Percentiles rank a stretch among this genome's conserved stretches.
Evolutionary conservation across 108 stramenopile genomes (phyloP).

Genomic region (Conticribra guillardii): DNA sequence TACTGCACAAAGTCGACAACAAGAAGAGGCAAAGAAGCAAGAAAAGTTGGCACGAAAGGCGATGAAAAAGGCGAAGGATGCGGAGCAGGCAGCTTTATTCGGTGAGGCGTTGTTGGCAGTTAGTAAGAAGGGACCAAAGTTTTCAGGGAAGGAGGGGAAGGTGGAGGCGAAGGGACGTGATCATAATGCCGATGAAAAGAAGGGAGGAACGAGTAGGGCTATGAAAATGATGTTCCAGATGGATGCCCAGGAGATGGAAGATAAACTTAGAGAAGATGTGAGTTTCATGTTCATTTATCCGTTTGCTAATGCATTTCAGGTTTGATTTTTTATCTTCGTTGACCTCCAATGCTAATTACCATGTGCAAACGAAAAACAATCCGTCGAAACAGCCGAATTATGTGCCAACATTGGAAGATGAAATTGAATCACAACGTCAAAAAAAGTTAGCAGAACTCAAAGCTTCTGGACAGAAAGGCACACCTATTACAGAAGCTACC

Average conservation of each 20-base stretch:
- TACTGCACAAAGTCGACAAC: constrained; percentile 60
- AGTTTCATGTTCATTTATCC: constrained; percentile 8
- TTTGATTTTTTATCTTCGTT: no score
- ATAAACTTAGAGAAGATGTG: constrained; percentile 80
- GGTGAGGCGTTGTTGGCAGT: constrained; percentile 82
- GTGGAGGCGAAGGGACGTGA: constrained; percentile 81
- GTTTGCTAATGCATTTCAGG: background rate
- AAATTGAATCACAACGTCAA: constrained; percentile 87
- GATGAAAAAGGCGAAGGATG: constrained; percentile 78
- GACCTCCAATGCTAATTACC: no score
- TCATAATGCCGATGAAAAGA: constrained; percentile 65
- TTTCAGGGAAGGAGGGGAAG: constrained; percentile 63
- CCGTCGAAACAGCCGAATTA: constrained; percentile 72
- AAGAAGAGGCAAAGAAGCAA: constrained; percentile 72
- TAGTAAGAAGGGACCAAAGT: constrained; percentile 64
- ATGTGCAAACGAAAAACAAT: no score
- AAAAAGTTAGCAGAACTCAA: constrained; percentile 82
- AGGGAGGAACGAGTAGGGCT: constrained; percentile 57
- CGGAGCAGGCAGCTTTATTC: constrained; percentile 86
- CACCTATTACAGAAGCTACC: constrained; percentile 81
- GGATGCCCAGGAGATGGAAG: constrained; percentile 90
- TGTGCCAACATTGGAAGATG: constrained; percentile 88
- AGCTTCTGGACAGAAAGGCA: constrained; percentile 69
- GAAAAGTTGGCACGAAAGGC: constrained; percentile 66
- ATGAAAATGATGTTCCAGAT: constrained; percentile 94